Conservation (phyloP, 352 stramenopile species). For the Hyaloperonospora arabidopsidis region DNA sequence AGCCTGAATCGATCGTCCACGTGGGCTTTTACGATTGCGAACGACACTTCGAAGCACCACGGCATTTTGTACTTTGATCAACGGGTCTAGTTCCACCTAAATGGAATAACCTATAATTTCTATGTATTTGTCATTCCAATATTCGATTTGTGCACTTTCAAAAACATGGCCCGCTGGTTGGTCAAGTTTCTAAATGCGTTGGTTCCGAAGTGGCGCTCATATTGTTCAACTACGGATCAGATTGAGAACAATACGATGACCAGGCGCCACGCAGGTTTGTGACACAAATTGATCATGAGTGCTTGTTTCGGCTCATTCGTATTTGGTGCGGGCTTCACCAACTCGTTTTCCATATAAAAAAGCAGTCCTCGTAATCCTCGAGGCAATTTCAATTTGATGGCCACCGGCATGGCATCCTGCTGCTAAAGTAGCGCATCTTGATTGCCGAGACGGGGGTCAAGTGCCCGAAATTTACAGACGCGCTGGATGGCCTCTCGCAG, state of each 20-base stretch:
- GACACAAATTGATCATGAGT: not conserved
- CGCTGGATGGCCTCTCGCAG: no score
- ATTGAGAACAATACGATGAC: slow-evolving; percentile 1
- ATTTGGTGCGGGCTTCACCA: no score
- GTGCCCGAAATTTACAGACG: no score
- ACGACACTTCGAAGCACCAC: not conserved
- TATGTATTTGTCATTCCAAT: not conserved
- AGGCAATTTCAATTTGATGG: not conserved
- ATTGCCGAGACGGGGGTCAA: no score
- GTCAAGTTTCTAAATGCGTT: slow-evolving; percentile 1
- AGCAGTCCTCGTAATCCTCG: not conserved
- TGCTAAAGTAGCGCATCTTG: not conserved
- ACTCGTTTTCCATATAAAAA: not conserved
- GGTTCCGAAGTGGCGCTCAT: not conserved
- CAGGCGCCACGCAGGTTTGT: no score
- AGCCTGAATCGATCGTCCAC: not conserved
- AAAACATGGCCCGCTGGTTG: not conserved
- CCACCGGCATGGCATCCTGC: not conserved
- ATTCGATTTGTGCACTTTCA: not conserved
- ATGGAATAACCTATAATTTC: not conserved
- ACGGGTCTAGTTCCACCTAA: not conserved
- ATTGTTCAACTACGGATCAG: not conserved
- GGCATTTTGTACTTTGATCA: slow-evolving; percentile 3
- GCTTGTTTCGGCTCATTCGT: no score
- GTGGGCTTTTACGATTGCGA: not conserved